phyloP scores from a whole-genome alignment of 371 early-diverging fungal species.

The Homolaphlyctis polyrhiza region DNA sequence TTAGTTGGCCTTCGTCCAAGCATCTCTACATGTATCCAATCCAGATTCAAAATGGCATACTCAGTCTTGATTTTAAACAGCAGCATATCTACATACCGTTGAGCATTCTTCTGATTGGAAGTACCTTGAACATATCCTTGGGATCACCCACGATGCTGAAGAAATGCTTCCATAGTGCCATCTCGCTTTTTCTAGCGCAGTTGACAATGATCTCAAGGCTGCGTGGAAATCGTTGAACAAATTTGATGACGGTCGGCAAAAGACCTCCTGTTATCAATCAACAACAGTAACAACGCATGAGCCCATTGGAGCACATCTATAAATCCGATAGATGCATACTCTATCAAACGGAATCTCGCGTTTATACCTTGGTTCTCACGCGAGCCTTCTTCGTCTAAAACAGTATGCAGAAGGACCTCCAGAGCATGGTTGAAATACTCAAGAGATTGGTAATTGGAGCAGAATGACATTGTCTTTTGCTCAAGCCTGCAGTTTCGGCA shows the following conservation, averaged over 20 bases:
- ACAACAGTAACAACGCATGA: constrained; percentile 6
- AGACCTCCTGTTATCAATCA: too few species aligned
- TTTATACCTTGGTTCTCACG: too few species aligned
- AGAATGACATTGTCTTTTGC: constrained; percentile 61
- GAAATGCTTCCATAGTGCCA: constrained; percentile 81
- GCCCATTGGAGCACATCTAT: constrained; percentile 40
- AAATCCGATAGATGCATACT: too few species aligned
- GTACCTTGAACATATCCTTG: constrained; percentile 70
- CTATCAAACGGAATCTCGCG: too few species aligned
- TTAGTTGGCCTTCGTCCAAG: constrained; percentile 58
- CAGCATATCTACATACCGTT: not conserved
- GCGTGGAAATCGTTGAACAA: constrained; percentile 68
- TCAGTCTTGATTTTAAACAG: too few species aligned
- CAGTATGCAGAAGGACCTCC: constrained; percentile 78
- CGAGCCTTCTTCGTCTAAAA: constrained; percentile 76
- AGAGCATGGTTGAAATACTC: constrained; percentile 80
- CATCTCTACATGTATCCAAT: constrained; percentile 48
- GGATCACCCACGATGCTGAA: constrained; percentile 78
- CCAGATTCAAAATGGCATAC: too few species aligned
- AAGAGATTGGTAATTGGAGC: constrained; percentile 56
- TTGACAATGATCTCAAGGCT: constrained; percentile 78
- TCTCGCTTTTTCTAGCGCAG: constrained; percentile 87
- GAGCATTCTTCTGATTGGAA: not conserved
- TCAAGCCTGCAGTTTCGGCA: constrained; percentile 17
- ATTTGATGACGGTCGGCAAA: constrained; percentile 64